Percentiles rank a stretch among this genome's conserved stretches.
Conservation (phyloP, 2,329 filamentous ascomycete genomes). For the Calonectria montana region DNA sequence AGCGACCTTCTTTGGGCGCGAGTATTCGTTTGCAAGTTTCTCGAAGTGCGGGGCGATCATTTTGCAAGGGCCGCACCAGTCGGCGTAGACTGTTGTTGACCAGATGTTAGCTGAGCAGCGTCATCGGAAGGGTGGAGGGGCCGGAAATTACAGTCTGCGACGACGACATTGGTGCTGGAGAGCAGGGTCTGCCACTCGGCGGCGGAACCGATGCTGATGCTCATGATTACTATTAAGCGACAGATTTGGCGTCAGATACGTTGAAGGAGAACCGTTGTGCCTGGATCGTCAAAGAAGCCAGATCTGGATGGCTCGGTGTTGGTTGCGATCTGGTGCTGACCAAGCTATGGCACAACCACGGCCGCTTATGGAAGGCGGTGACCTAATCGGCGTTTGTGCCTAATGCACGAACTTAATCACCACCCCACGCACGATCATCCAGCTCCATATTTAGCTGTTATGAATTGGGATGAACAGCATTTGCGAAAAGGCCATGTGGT, state of each 20-base stretch:
- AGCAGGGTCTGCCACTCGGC: conserved; percentile 80
- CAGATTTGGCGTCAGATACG: conserved; percentile 19
- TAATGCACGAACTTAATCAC: conserved; percentile 23
- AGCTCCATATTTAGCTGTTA: neutral
- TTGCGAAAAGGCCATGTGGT: neutral
- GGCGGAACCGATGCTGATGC: conserved; percentile 70
- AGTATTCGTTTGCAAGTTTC: conserved; percentile 81
- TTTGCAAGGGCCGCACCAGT: conserved; percentile 96
- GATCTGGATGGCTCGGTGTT: conserved; percentile 26
- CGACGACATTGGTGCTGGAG: conserved; percentile 79
- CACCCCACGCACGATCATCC: conserved; percentile 15
- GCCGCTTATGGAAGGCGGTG: conserved; percentile 39
- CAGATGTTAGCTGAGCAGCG: conserved; percentile 38
- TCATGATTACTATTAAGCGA: conserved; percentile 51
- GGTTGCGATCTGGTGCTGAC: conserved; percentile 30
- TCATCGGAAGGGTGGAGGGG: conserved; percentile 1
- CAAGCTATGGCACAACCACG: conserved; percentile 26
- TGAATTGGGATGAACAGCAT: neutral
- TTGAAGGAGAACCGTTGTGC: neutral
- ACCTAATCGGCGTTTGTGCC: conserved; percentile 41
- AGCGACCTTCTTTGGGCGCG: conserved; percentile 83
- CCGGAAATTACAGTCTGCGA: conserved; percentile 84
- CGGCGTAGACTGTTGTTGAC: conserved; percentile 80
- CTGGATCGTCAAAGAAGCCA: conserved; percentile 28
- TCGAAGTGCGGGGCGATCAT: conserved; percentile 91